Evolutionary conservation across 495 filamentous ascomycete genomes (phyloP).

Genomic region (Podospora conica): DNA sequence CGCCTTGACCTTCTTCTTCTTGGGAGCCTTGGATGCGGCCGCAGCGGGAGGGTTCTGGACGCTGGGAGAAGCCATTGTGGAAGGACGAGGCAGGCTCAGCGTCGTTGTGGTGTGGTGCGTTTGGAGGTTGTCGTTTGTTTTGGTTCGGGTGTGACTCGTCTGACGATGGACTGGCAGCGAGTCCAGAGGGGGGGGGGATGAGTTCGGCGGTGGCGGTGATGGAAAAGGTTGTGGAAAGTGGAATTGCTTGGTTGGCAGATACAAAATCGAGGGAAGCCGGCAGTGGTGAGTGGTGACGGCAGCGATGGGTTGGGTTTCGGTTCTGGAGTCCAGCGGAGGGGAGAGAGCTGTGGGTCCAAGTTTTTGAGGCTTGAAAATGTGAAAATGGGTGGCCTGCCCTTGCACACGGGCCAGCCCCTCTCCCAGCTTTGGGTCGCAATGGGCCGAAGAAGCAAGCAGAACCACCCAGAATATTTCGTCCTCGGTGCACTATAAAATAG

Average conservation of each 20-base stretch:
- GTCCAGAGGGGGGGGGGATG: neutral
- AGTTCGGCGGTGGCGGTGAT: neutral
- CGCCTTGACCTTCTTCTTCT: constrained; percentile 68
- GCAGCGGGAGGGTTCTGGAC: constrained; percentile 46
- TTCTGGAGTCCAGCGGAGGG: neutral
- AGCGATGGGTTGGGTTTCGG: neutral
- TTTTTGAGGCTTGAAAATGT: constrained; percentile 1
- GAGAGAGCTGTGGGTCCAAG: neutral
- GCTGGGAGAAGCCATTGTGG: constrained; percentile 44
- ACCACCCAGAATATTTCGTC: constrained; percentile 16
- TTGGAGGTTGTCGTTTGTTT: constrained; percentile 1
- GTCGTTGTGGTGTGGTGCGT: constrained; percentile 2
- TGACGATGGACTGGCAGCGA: neutral
- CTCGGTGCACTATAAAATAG: neutral
- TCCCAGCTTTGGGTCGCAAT: constrained; percentile 17
- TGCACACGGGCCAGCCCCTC: constrained; percentile 19
- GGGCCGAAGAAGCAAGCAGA: constrained; percentile 26
- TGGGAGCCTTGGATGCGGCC: constrained; percentile 55
- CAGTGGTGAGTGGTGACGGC: neutral
- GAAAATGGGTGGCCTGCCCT: neutral
- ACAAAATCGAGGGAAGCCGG: neutral
- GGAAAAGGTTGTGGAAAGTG: neutral
- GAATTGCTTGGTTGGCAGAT: neutral
- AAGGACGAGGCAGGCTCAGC: constrained; percentile 5
- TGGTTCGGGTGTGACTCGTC: neutral